Conservation (phyloP, 768 basidiomycete species). For the Polyporus arcularius region DNA sequence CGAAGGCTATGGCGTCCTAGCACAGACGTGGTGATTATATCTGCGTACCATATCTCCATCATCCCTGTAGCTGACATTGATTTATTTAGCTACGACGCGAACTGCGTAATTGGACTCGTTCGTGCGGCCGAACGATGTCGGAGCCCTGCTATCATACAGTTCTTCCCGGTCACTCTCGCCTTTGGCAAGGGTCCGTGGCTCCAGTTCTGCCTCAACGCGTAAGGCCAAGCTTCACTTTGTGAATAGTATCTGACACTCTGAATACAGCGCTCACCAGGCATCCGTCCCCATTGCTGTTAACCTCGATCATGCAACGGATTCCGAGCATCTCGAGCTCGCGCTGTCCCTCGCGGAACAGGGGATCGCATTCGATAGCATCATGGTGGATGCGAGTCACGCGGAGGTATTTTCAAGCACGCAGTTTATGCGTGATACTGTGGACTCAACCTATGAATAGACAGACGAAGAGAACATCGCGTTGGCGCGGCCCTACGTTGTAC, state of each 20-base stretch:
- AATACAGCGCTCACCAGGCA: constrained; percentile 42
- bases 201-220: constrained; percentile 46
- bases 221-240: neutral
- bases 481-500: constrained; percentile 46
- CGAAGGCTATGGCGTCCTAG: constrained; percentile 45
- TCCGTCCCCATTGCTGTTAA: constrained; percentile 52
- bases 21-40: constrained; percentile 40
- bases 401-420: constrained; percentile 29
- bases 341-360: constrained; percentile 47
- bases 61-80: neutral
- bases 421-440: neutral
- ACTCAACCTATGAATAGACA: constrained; percentile 30
- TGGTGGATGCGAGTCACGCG: constrained; percentile 53
- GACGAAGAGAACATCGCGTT: constrained; percentile 50
- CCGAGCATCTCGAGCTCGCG: constrained; percentile 47
- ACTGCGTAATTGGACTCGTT: constrained; percentile 46
- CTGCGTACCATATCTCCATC: neutral
- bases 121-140: constrained; percentile 48
- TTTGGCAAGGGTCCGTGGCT: constrained; percentile 50
- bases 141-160: constrained; percentile 47
- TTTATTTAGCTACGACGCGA: constrained; percentile 43
- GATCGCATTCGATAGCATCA: constrained; percentile 50
- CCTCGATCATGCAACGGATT: constrained; percentile 50
- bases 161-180: constrained; percentile 48
- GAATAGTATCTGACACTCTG: neutral